Evolutionary conservation across 1,284 basidiomycete species (phyloP), one percentile per base, ranked within the genome.

Genomic region (Puccinia polysora): DNA sequence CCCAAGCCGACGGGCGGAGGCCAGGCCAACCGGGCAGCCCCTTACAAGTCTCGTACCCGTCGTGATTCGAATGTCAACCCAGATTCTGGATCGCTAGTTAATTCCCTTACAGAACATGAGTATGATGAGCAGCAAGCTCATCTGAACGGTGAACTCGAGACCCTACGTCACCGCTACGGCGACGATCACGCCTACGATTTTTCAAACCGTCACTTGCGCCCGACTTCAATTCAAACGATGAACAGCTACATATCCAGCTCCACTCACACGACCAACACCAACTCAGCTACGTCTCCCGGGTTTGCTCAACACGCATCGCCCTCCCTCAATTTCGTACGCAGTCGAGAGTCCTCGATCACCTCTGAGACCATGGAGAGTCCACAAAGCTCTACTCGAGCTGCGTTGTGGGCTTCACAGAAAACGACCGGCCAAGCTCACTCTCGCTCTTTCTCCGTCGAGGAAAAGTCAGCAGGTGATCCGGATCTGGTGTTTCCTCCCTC

Each of bases 191-290:
- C 56, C 5, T 8, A n/a, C 56, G n/a, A 36, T 40, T 59, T 23
- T 25, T 23, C 36, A 12, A 38, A 38, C 36, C 56, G 36, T n/a
- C n/a, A n/a, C 18, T 40, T 40, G n/a, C 56, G 56, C 20, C 10
- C 56, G 20, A 59, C 38, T 40, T 59, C 56, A 20, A 38, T 38
- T 12, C 32, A 59, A 23, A 59, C 56, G 5, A 59, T 59, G 6
- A 38, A 59, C 18, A 38, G 36, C 12, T 38, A 38, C n/a, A n/a
- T n/a, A 34, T 38, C 56, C 36, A 59, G 36, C 56, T 59, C 56
- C 10, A 59, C 56, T 40, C 56, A 59, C 6, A 59, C 36, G 28
- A 59, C 56, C 34, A 59, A 59, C 56, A 59, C 56, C 36, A 38
- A 59, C 34, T 40, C 36, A 4, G 56, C 56, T 14, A 59, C 56